Evolutionary conservation across 2,329 filamentous ascomycete genomes (phyloP).

Genomic region (Gnomoniopsis sp.): DNA sequence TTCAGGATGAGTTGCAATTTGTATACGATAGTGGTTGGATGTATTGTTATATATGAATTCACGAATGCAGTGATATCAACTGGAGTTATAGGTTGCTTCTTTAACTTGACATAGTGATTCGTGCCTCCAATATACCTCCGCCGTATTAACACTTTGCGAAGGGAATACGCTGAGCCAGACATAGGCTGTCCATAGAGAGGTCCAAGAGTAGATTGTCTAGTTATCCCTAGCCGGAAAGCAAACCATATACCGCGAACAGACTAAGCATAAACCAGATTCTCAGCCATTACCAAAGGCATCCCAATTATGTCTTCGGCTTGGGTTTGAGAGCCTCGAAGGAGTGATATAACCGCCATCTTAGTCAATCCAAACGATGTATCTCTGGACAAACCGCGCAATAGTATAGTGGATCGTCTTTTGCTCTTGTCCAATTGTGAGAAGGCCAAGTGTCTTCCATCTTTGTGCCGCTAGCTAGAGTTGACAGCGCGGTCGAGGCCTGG

Average conservation of each 20-base stretch:
- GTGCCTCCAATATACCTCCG: background rate
- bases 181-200: background rate
- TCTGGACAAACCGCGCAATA: background rate
- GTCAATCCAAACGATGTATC: background rate
- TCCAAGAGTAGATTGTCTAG: background rate
- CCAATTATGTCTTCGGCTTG: background rate
- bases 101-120: background rate
- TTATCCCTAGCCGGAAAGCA: background rate
- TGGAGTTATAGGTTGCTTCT: background rate
- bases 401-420: background rate
- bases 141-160: background rate
- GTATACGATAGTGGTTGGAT: background rate
- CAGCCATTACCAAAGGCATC: background rate
- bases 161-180: background rate
- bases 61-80: background rate
- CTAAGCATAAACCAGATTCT: background rate
- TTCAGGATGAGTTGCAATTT: background rate
- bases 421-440: background rate
- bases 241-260: background rate
- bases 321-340: background rate
- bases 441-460: background rate
- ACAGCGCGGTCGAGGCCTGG: background rate
- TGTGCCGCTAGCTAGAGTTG: background rate
- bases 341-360: background rate
- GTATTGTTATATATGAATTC: background rate